Conservation (phyloP, 257 asterid genomes). For the Ballota nigra region DNA sequence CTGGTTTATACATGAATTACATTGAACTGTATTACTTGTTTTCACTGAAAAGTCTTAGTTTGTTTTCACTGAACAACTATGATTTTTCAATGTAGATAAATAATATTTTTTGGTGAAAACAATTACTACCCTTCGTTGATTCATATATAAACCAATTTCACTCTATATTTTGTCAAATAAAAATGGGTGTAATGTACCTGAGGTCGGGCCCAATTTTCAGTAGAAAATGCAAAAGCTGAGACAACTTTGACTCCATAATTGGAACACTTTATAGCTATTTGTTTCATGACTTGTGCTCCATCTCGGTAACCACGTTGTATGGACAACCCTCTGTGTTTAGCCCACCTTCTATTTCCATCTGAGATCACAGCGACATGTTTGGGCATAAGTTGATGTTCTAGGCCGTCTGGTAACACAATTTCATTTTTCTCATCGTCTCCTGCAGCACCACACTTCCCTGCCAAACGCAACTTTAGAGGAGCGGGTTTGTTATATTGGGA, state of each 20-base stretch:
- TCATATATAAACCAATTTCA: too few species aligned
- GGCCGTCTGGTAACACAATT: slow-evolving; percentile 6
- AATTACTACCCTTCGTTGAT: too few species aligned
- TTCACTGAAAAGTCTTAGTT: too few species aligned
- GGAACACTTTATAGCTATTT: neutral
- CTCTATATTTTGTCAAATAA: too few species aligned
- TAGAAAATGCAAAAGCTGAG: neutral
- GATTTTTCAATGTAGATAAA: too few species aligned
- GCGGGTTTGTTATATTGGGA: neutral
- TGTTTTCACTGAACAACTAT: too few species aligned
- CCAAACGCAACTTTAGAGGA: neutral
- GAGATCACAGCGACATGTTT: slow-evolving; percentile 26
- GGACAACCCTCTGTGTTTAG: slow-evolving; percentile 3
- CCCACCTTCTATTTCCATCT: slow-evolving; percentile 37
- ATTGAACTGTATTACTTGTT: too few species aligned
- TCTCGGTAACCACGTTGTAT: neutral
- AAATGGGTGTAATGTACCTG: neutral
- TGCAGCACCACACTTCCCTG: neutral
- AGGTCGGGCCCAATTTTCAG: neutral
- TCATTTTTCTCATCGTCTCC: neutral
- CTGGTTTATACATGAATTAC: too few species aligned
- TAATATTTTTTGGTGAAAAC: too few species aligned
- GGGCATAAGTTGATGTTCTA: slow-evolving; percentile 19
- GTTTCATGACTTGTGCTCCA: neutral
- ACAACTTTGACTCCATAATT: neutral